Percentiles rank a stretch among this genome's conserved stretches.
Conservation (phyloP, 176 grass and related monocot genomes). For the Panicum miliaceum region DNA sequence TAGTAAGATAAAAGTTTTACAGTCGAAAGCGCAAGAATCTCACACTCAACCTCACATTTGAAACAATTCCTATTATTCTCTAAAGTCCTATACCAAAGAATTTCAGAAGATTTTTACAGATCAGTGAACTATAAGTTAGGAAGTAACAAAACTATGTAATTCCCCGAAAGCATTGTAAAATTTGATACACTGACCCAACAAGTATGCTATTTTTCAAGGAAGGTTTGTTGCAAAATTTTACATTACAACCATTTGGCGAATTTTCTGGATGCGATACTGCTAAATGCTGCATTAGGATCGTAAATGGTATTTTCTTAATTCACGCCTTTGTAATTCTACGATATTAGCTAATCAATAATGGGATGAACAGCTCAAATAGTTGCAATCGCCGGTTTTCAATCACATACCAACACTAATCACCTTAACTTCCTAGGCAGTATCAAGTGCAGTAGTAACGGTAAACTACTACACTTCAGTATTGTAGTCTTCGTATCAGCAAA, state of each 20-base stretch:
- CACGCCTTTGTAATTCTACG: slow-evolving; percentile 4
- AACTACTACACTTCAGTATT: slow-evolving; percentile 13
- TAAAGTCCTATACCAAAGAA: slow-evolving; percentile 13
- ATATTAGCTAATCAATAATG: neutral
- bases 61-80: slow-evolving; percentile 17
- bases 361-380: neutral
- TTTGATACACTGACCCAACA: neutral
- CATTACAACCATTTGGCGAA: neutral
- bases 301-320: neutral
- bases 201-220: slow-evolving; percentile 16
- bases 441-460: neutral
- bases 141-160: neutral
- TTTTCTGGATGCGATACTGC: neutral
- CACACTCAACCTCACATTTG: neutral
- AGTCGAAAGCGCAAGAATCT: neutral
- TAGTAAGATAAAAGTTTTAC: slow-evolving; percentile 4
- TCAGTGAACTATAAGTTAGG: neutral
- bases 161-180: neutral
- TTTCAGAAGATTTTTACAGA: slow-evolving; percentile 2
- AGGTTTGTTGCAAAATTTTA: neutral
- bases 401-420: slow-evolving; percentile 5
- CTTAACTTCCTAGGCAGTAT: neutral
- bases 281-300: slow-evolving; percentile 16
- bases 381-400: neutral
- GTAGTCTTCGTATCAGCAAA: neutral